Percentiles rank a stretch among this genome's conserved stretches.
Conservation (phyloP, 2,329 filamentous ascomycete species). For the Paraconiothyrium brasiliense region DNA sequence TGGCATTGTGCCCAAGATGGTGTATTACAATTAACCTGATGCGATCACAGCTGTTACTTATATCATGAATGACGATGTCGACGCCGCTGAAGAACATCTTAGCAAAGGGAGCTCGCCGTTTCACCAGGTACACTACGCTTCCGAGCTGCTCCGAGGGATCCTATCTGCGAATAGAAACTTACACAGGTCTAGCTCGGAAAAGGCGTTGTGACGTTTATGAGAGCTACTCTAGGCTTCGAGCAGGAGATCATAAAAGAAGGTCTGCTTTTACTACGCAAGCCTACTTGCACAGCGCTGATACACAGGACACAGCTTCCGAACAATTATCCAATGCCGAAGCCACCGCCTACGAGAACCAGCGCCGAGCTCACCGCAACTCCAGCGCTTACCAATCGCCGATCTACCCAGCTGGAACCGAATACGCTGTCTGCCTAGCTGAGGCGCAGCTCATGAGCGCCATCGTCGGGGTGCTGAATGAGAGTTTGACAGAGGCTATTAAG, state of each 20-base stretch:
- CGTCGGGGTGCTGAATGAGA: constrained; percentile 89
- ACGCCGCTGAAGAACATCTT: constrained; percentile 78
- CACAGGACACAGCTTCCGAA: constrained; percentile 65
- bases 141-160: constrained; percentile 8
- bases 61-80: constrained; percentile 91
- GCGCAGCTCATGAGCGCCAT: constrained; percentile 90
- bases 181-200: constrained; percentile 69
- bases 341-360: constrained; percentile 78
- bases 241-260: constrained; percentile 79
- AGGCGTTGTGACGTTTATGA: constrained; percentile 84
- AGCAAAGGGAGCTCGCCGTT: constrained; percentile 82
- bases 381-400: constrained; percentile 67
- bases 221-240: constrained; percentile 88
- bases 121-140: constrained; percentile 68
- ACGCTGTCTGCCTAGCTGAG: constrained; percentile 82
- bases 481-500: constrained; percentile 86
- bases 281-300: neutral
- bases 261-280: neutral
- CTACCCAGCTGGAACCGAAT: constrained; percentile 87
- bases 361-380: constrained; percentile 73
- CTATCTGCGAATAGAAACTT: constrained; percentile 22
- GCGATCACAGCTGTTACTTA: constrained; percentile 66
- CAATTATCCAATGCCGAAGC: constrained; percentile 79
- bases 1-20: neutral
- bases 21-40: constrained; percentile 34